Base-by-base conservation (phyloP, 148 eudicot genomes). In the Amaranthus cruentus region DNA sequence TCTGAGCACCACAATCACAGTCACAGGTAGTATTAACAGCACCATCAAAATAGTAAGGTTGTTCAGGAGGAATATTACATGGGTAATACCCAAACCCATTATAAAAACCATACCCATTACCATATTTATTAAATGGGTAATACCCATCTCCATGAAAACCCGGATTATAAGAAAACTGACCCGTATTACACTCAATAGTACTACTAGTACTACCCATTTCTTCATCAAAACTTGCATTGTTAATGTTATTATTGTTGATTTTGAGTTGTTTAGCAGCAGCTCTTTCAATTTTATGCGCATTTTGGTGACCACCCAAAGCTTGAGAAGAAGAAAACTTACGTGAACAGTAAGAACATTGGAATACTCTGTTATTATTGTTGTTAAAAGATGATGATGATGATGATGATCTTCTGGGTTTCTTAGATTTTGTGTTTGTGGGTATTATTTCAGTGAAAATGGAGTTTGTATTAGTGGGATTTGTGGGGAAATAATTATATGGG, bases 251-350 rank as follows among this genome's bases (percentile, higher is more conserved):
- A 14, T 47, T 42, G 15, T 42, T 43, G 14, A 63, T 4, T 15
- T 63, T 47, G n/a, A 42, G 55, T 12, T 21, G 55, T 6, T 15
- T 63, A 11, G 13, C 11, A 9, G 44, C 54, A 61, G n/a, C 56
- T 49, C 81, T 75, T 48, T 78, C 77, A 3, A 73, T 47, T 44
- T 43, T 47, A 47, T 78, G 81, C 4, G 81, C 81, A 44, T 78
- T 78, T 57, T 78, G 81, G 18, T 78, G 81, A 15, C 81, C 81
- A n/a, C 81, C 81, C 57, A 78, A 68, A 54, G 81, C 81, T 62
- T 78, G 68, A 50, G 72, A 73, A 43, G 81, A 61, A 52, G 1
- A 12, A 68, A 73, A 78, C 43, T 62, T 52, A 4, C 81, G 74
- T 61, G 73, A 72, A 54, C 81, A 78, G 8, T 13, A 78, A 1